Base-by-base conservation (phyloP, 2,329 filamentous ascomycete species). In the Chaetoscypha palmicola region DNA sequence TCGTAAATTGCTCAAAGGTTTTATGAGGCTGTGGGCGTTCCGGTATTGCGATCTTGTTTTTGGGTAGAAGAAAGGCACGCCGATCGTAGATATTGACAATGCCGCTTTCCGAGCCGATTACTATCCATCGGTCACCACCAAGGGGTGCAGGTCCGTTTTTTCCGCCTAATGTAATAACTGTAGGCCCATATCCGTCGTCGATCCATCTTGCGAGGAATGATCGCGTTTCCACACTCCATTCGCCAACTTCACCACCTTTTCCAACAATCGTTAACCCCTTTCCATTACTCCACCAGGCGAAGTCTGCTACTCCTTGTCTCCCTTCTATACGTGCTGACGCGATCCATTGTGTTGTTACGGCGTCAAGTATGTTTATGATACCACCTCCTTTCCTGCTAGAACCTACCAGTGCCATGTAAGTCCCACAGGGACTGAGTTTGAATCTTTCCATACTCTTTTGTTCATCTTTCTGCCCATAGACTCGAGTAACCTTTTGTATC, bases 11-110 rank as follows among this genome's bases (percentile, higher is more conserved):
- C 64, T 94, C 86, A 39, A 97, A 77, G 3, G 74, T 74, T 41
- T 83, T 78, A 11, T 75, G 72, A 0, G 92, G 92, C 53, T 79
- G 77, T 0, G 87, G 92, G 31, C 75, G 72, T 51, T 75, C 71
- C 21, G 81, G 81, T 47, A 92, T 68, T 14, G 71, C 68, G 5
- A 73, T 52, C 21, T 68, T 64, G 17, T 66, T 66, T 24, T 62
- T 60, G 28, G 58, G 56, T 55, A 48, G 59, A 56, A 49, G 63
- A 64, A 38, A 69, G 56, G 23, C 59, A 59, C 30, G 67, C 4
- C 92, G 83, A 62, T 97, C 88, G 68, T 98, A 98, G 49, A 98
- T 74, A 64, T 97, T 97, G 45, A 94, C 80, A 46, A 98, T 86
- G 47, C 92, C 92, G 49, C 80, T 89, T 51, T 79, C 85, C 46